Evolutionary conservation across 1,139 yeast species (phyloP).

Genomic region (Geotrichum aggregatum): DNA sequence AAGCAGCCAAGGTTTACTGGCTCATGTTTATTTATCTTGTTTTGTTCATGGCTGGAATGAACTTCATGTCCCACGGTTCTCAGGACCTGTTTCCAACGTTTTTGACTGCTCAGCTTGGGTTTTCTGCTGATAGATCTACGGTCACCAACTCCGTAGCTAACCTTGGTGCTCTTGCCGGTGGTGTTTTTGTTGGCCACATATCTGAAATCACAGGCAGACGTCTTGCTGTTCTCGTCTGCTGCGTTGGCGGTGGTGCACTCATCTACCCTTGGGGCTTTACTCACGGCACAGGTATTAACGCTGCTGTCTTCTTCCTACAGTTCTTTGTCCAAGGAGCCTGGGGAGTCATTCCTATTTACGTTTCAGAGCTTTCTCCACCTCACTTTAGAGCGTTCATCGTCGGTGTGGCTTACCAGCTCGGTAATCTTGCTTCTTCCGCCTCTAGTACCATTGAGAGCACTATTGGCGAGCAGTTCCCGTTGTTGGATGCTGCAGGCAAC

Average conservation of each 20-base stretch:
- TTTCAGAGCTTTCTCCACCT: slow-evolving; percentile 75
- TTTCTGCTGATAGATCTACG: slow-evolving; percentile 51
- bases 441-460: slow-evolving; percentile 78
- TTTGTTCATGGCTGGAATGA: slow-evolving; percentile 58
- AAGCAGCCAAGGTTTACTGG: slow-evolving; percentile 39
- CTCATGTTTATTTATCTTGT: slow-evolving; percentile 48
- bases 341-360: slow-evolving; percentile 79
- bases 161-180: slow-evolving; percentile 66
- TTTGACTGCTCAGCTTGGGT: slow-evolving; percentile 52
- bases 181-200: slow-evolving; percentile 57
- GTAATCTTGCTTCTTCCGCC: slow-evolving; percentile 79
- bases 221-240: slow-evolving; percentile 52
- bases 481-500: slow-evolving; percentile 33
- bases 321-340: slow-evolving; percentile 83
- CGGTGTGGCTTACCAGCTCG: slow-evolving; percentile 77
- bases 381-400: slow-evolving; percentile 67
- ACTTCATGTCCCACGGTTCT: slow-evolving; percentile 69
- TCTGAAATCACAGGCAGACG: slow-evolving; percentile 62
- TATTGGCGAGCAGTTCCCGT: slow-evolving; percentile 65
- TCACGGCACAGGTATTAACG: slow-evolving; percentile 55
- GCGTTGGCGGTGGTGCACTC: slow-evolving; percentile 63
- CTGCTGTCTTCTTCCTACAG: slow-evolving; percentile 75
- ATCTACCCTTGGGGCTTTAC: slow-evolving; percentile 72
- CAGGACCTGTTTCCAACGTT: slow-evolving; percentile 71
- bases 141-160: slow-evolving; percentile 68